Percentiles rank a stretch among this genome's conserved stretches.
Conservation (phyloP, 176 grass and related monocot species). For the Cenchrus americanus region DNA sequence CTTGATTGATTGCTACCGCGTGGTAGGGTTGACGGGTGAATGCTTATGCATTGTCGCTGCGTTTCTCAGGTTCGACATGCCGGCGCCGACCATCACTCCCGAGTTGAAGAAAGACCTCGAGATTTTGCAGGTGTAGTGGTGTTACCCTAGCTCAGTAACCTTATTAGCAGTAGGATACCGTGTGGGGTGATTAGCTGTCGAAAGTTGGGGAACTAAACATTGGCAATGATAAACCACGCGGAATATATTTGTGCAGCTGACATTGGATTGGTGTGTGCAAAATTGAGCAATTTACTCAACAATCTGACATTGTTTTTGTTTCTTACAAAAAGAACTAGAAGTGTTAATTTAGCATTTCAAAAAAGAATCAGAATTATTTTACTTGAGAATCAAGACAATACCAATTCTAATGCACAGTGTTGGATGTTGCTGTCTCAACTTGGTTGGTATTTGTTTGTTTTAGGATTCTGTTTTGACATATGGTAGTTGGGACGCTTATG, state of each 20-base stretch:
- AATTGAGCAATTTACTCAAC: background rate
- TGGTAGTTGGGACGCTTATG: background rate
- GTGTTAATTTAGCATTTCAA: no score
- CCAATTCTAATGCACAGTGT: background rate
- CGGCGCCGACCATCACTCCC: conserved; percentile 79
- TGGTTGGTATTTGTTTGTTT: background rate
- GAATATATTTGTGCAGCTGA: background rate
- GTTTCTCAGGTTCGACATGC: conserved; percentile 89
- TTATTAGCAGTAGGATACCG: background rate
- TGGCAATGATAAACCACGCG: background rate
- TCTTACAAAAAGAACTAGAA: background rate
- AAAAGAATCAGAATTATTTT: background rate
- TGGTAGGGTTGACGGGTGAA: background rate
- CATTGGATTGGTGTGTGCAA: background rate
- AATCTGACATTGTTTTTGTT: background rate
- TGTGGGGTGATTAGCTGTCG: background rate
- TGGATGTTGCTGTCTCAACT: background rate
- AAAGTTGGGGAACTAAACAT: background rate
- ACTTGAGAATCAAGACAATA: background rate
- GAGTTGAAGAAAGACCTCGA: conserved; percentile 91
- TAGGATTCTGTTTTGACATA: background rate
- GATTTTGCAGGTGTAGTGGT: conserved; percentile 72
- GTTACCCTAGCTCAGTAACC: background rate
- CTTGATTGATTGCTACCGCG: background rate
- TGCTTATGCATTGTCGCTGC: conserved; percentile 7